Evolutionary conservation across 2,329 filamentous ascomycete species (phyloP).

Genomic region (Fusarium illudens): DNA sequence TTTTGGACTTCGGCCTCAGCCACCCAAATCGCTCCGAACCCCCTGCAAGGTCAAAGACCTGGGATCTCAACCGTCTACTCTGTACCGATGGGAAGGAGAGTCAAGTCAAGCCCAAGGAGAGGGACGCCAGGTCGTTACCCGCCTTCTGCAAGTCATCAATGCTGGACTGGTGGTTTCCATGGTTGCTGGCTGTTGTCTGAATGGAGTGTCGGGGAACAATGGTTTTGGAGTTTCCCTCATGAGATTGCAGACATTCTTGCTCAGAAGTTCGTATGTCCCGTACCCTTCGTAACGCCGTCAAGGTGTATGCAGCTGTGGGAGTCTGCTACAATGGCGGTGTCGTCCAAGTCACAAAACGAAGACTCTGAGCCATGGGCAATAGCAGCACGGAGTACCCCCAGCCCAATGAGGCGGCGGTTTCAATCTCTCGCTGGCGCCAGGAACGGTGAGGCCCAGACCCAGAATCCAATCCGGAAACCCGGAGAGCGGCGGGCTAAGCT

Average conservation of each 20-base stretch:
- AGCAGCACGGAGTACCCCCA: not conserved
- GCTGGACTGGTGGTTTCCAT: not conserved
- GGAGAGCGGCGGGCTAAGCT: not conserved
- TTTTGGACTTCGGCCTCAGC: slow-evolving; percentile 2
- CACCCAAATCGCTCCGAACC: slow-evolving; percentile 23
- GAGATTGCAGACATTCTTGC: not conserved
- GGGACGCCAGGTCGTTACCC: not conserved
- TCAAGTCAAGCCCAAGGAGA: not conserved
- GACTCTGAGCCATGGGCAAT: slow-evolving; percentile 5
- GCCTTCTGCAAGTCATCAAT: not conserved
- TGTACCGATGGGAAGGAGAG: not conserved
- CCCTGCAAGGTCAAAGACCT: slow-evolving; percentile 19
- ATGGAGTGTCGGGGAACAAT: not conserved
- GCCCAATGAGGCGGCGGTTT: not conserved
- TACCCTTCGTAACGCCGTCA: not conserved
- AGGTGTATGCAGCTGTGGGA: not conserved
- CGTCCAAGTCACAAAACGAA: not conserved
- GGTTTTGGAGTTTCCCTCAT: not conserved
- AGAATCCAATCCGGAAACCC: not conserved
- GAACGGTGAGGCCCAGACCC: slow-evolving; percentile 22
- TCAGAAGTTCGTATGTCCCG: not conserved
- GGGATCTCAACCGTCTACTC: not conserved
- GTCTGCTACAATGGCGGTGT: not conserved
- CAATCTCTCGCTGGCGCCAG: not conserved
- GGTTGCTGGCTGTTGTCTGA: not conserved